Evolutionary conservation across 352 stramenopile genomes (phyloP).

Genomic region (Globisporangium alternatum): DNA sequence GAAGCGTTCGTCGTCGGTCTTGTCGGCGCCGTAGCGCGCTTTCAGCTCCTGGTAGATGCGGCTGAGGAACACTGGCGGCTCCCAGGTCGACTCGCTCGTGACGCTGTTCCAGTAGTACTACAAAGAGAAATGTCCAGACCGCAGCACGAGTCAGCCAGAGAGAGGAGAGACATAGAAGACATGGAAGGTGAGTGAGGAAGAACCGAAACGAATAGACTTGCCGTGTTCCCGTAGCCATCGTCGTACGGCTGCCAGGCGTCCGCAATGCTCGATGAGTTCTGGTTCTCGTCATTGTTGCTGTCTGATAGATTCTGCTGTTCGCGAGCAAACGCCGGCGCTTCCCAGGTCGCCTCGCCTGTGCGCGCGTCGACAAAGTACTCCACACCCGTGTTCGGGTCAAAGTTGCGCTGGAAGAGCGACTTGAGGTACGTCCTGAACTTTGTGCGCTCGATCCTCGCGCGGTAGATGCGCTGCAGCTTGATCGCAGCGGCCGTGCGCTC

Average conservation of each 20-base stretch:
- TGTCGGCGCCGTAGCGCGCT: slow-evolving; percentile 42
- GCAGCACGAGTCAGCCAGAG: not conserved
- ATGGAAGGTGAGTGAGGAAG: not conserved
- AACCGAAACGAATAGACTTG: slow-evolving; percentile 17
- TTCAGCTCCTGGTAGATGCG: slow-evolving; percentile 56
- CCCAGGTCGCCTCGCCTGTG: slow-evolving; percentile 62
- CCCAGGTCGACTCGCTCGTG: slow-evolving; percentile 65
- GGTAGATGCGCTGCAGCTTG: slow-evolving; percentile 71
- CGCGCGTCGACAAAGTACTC: slow-evolving; percentile 64
- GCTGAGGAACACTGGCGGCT: slow-evolving; percentile 48
- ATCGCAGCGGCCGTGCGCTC: slow-evolving; percentile 55
- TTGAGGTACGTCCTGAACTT: slow-evolving; percentile 57
- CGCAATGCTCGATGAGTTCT: not conserved
- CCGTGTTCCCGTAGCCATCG: slow-evolving; percentile 61
- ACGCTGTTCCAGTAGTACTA: slow-evolving; percentile 75
- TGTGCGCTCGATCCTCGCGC: slow-evolving; percentile 53
- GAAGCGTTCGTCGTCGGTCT: slow-evolving; percentile 56
- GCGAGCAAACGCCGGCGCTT: slow-evolving; percentile 29
- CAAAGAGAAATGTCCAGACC: not conserved
- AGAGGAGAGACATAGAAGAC: not conserved
- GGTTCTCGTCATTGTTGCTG: slow-evolving; percentile 13
- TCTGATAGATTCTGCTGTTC: not conserved
- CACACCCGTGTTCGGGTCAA: slow-evolving; percentile 39
- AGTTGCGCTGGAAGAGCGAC: slow-evolving; percentile 50
- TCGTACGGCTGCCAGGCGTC: slow-evolving; percentile 57